A percentile compares a stretch with the other conserved stretches of the same genome.
These are phyloP conservation scores for Patellifolia procumbens DNA, from an alignment of 179 eudicot species.

Conservation along the genomic window DNA sequence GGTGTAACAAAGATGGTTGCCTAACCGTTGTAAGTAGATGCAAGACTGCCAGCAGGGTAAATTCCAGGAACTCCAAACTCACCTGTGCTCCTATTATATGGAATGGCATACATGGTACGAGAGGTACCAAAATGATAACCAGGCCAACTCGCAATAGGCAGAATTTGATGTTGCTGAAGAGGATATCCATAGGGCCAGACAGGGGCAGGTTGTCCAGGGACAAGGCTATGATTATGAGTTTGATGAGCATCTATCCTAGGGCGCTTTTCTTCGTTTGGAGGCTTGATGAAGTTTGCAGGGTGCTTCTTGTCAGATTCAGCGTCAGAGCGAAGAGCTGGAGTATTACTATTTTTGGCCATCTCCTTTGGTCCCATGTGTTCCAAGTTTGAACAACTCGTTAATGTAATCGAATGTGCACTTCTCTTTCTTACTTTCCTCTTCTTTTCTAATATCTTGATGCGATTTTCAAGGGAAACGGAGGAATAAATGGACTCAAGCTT, in stretches of 20 bases:
- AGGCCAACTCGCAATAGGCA: background rate
- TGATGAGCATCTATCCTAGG: background rate
- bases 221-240: background rate
- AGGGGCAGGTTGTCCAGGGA: background rate
- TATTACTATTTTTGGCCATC: background rate
- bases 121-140: background rate
- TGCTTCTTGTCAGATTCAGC: slow-evolving; percentile 4
- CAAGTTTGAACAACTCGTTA: background rate
- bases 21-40: background rate
- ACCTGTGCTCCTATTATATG: background rate
- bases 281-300: background rate
- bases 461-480: background rate
- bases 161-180: background rate
- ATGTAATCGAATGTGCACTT: background rate
- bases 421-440: slow-evolving; percentile 5
- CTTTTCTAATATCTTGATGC: slow-evolving; percentile 18
- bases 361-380: background rate
- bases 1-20: background rate
- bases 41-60: background rate
- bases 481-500: slow-evolving; percentile 28
- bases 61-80: background rate
- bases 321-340: background rate
- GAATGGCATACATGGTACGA: background rate
- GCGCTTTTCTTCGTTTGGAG: background rate
- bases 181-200: background rate